These are phyloP conservation scores for Bruguiera sexangula DNA, from an alignment of 345 rosid genomes.

Conservation along the genomic window DNA sequence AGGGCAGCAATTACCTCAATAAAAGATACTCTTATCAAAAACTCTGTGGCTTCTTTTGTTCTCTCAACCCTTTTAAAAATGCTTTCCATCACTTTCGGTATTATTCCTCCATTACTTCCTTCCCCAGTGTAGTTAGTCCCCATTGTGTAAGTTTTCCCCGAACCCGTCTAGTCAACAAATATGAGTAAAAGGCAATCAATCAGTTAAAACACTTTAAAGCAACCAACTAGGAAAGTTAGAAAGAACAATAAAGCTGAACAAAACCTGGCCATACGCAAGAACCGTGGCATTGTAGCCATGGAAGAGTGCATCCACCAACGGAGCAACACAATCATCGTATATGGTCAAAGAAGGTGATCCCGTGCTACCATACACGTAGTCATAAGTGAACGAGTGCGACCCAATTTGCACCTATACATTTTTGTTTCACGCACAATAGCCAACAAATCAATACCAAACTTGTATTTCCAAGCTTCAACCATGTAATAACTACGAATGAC, in stretches of 20 bases:
- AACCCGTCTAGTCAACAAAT: conserved; percentile 60
- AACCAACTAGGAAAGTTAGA: not conserved
- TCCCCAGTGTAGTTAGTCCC: conserved; percentile 83
- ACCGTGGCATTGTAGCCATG: conserved; percentile 92
- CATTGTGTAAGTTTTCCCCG: conserved; percentile 95
- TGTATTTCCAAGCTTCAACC: not conserved
- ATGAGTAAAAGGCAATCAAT: not conserved
- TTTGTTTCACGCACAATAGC: not conserved
- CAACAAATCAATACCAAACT: not conserved
- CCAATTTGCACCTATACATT: conserved; percentile 72
- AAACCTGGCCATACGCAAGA: conserved; percentile 95
- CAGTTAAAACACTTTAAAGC: not conserved
- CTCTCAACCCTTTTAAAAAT: conserved; percentile 57
- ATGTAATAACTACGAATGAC: too few relatives aligned
- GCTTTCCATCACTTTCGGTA: conserved; percentile 81
- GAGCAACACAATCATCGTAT: conserved; percentile 72
- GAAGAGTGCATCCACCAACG: conserved; percentile 80
- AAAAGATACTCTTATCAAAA: conserved; percentile 81
- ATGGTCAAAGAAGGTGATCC: conserved; percentile 48
- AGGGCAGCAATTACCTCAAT: conserved; percentile 58
- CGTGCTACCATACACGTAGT: conserved; percentile 58
- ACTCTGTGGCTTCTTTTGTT: conserved; percentile 46
- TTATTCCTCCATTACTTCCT: conserved; percentile 53
- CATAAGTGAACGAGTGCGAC: conserved; percentile 79
- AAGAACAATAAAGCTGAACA: not conserved